Evolutionary conservation across 2,329 filamentous ascomycete species (phyloP), one percentile per base, ranked within the genome.

Genomic region (Ophiostoma quercus): DNA sequence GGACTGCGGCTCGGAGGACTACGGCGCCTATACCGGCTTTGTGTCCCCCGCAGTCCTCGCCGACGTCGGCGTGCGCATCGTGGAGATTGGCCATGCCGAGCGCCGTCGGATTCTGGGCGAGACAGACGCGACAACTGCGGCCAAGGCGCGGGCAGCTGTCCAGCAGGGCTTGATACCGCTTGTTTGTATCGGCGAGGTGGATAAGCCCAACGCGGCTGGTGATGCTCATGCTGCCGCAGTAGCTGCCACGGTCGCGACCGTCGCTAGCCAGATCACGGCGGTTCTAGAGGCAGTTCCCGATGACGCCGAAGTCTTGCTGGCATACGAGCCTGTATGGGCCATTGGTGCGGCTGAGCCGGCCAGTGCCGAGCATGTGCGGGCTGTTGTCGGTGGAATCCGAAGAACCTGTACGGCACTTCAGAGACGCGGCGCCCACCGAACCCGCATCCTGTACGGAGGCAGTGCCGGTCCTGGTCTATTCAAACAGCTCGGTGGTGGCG

Each of bases 271-370:
- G 78, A 82, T 96, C 70, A 82, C 83, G 54, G 81, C 86, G 1
- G 87, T 92, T 2, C 77, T 95, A 68, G 80, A 80, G 0, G 84
- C 82, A 0, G 80, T 94, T 8, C 84, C 88, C 0, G 81, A 82
- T 12, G 82, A 87, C 19, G 85, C 87, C 0, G 89, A 92, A 66
- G 84, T 95, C 5, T 85, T 94, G 7, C 84, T 96, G 70, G 92
- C 92, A 0, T 96, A 96, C 76, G 92, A 96, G 81, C 92, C 92
- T 8, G 91, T 95, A 1, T 96, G 92, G 92, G 92, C 92, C 0
- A 96, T 95, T 78, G 92, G 92, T 0, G 88, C 91, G 11, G 81
- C 84, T 1, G 82, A 89, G 75, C 92, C 92, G 2, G 92, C 92
- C 0, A 84, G 84, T 8, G 85, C 88, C 22, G 88, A 89, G 72